These are phyloP conservation scores for Moesziomyces aphidis DNA, from an alignment of 1,284 basidiomycete species.

Conservation along the genomic window DNA sequence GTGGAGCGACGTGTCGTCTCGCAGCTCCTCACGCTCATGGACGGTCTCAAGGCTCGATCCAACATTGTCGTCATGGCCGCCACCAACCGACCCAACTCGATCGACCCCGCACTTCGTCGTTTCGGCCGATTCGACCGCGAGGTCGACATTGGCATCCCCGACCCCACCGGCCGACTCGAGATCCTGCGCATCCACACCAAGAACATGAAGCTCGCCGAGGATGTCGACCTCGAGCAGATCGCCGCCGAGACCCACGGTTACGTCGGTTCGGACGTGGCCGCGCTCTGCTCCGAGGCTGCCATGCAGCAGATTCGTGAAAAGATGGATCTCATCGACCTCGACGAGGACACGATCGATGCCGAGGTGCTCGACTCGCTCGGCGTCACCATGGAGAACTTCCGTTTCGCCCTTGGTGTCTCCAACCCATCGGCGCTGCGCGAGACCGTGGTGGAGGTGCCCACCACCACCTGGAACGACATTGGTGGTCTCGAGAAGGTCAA, in stretches of 20 bases:
- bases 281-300: slow-evolving; percentile 94
- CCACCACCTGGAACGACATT: slow-evolving; percentile 97
- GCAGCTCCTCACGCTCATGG: slow-evolving; percentile 97
- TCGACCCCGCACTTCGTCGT: slow-evolving; percentile 95
- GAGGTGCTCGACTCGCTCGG: slow-evolving; percentile 95
- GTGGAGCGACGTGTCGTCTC: slow-evolving; percentile 99
- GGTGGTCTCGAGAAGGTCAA: slow-evolving; percentile 99
- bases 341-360: slow-evolving; percentile 90
- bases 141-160: slow-evolving; percentile 98
- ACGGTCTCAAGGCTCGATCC: slow-evolving; percentile 96
- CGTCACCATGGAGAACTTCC: slow-evolving; percentile 99
- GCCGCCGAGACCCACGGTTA: slow-evolving; percentile 99
- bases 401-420: slow-evolving; percentile 90
- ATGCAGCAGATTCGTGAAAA: slow-evolving; percentile 99
- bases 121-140: slow-evolving; percentile 99
- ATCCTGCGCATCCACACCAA: slow-evolving; percentile 99
- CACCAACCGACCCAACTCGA: slow-evolving; percentile 98
- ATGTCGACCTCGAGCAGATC: slow-evolving; percentile 96
- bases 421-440: slow-evolving; percentile 97
- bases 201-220: slow-evolving; percentile 99
- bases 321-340: slow-evolving; percentile 89
- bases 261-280: slow-evolving; percentile 96
- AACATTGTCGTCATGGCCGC: slow-evolving; percentile 99
- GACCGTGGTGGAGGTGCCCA: slow-evolving; percentile 95
- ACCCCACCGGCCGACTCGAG: slow-evolving; percentile 97